A percentile compares a stretch with the other conserved stretches of the same genome.
phyloP scores from a whole-genome alignment of 164 flowering plant species.

The Chimonanthus praecox region DNA sequence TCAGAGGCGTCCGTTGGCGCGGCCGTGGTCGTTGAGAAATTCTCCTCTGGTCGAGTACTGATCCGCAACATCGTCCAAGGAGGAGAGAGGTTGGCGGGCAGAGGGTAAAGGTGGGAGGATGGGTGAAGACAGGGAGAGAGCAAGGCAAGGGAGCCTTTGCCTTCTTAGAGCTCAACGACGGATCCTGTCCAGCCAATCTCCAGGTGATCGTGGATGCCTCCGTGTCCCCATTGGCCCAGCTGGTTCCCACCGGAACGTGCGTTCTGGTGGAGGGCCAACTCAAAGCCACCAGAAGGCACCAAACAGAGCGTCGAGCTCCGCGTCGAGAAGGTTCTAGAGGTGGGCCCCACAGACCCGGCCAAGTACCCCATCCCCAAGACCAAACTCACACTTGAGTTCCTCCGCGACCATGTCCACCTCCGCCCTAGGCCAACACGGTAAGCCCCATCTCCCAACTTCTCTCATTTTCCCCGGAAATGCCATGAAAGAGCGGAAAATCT shows the following conservation, averaged over 20 bases:
- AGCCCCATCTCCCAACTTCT: background rate
- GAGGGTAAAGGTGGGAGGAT: conserved; percentile 60
- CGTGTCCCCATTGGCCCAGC: conserved; percentile 31
- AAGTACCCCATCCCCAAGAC: conserved; percentile 84
- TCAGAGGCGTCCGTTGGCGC: background rate
- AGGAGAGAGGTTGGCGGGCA: conserved; percentile 58
- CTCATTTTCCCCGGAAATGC: no score
- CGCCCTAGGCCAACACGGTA: conserved; percentile 82
- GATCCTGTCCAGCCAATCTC: conserved; percentile 74
- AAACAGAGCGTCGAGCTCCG: conserved; percentile 80
- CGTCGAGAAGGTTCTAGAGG: conserved; percentile 53
- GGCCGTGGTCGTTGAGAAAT: background rate
- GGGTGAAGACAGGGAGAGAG: conserved; percentile 93
- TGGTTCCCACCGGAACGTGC: conserved; percentile 75
- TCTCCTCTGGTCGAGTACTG: conserved; percentile 56
- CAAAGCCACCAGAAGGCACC: conserved; percentile 69
- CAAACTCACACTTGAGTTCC: conserved; percentile 61
- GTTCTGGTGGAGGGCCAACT: conserved; percentile 62
- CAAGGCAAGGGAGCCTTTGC: conserved; percentile 81
- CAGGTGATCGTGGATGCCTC: conserved; percentile 71
- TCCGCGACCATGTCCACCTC: conserved; percentile 70
- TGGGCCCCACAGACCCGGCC: conserved; percentile 69
- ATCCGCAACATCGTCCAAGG: conserved; percentile 54
- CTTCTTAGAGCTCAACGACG: conserved; percentile 82
- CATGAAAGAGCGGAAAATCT: no score